Percentiles rank a stretch among this genome's conserved stretches.
These are phyloP conservation scores for Gryganskiella cystojenkinii DNA, from an alignment of 192 early-diverging fungal species.

Conservation along the genomic window DNA sequence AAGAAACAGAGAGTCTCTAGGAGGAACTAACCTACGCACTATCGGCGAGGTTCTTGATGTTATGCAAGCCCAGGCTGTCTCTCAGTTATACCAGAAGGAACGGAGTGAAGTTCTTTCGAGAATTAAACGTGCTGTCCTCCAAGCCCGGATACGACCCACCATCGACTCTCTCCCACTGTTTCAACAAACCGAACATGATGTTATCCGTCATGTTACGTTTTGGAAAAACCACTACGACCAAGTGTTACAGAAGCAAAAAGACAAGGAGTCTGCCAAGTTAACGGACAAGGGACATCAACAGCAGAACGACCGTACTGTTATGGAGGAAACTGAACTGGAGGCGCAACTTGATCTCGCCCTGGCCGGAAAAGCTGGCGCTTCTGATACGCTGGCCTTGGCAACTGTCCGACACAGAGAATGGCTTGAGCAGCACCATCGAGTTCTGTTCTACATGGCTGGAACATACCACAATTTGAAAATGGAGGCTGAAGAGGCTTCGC, in stretches of 20 bases:
- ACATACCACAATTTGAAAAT: slow-evolving; percentile 61
- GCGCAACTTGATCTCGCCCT: not conserved
- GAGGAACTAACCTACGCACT: slow-evolving; percentile 55
- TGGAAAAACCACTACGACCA: slow-evolving; percentile 5
- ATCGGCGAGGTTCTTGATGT: slow-evolving; percentile 65
- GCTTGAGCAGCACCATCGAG: slow-evolving; percentile 64
- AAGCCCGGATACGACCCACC: slow-evolving; percentile 22
- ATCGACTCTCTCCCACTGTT: slow-evolving; percentile 16
- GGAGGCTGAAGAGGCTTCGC: slow-evolving; percentile 54
- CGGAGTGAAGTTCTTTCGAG: slow-evolving; percentile 21
- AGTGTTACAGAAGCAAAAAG: not conserved
- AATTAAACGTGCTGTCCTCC: slow-evolving; percentile 49
- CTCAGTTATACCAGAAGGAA: slow-evolving; percentile 45
- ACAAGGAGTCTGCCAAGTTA: not conserved
- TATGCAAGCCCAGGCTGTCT: slow-evolving; percentile 52
- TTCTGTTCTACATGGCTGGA: slow-evolving; percentile 69
- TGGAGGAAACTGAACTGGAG: slow-evolving; percentile 20
- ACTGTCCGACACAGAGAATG: slow-evolving; percentile 46
- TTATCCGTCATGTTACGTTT: slow-evolving; percentile 4
- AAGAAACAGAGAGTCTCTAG: slow-evolving; percentile 57
- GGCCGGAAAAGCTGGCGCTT: slow-evolving; percentile 24
- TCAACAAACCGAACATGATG: slow-evolving; percentile 20
- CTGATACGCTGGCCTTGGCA: slow-evolving; percentile 11
- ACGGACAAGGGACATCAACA: no score
- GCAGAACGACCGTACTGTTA: no score